These are phyloP conservation scores for Eucalyptus lansdowneana DNA, from an alignment of 345 rosid species.

Conservation along the genomic window DNA sequence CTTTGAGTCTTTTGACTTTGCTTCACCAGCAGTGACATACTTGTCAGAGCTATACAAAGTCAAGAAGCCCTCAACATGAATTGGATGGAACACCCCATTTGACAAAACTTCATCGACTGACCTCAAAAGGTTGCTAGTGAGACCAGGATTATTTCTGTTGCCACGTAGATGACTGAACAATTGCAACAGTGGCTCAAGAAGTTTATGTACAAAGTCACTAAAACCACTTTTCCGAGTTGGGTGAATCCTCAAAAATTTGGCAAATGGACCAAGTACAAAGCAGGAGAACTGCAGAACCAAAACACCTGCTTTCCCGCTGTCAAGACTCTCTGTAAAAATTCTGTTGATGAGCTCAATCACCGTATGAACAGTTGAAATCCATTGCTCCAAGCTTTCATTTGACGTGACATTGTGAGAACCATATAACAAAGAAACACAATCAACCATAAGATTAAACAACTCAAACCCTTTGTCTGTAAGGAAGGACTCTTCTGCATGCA, in stretches of 20 bases:
- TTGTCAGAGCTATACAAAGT: constrained; percentile 38
- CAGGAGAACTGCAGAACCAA: constrained; percentile 42
- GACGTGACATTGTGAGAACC: constrained; percentile 37
- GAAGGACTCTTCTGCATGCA: constrained; percentile 1
- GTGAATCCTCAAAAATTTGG: constrained; percentile 62
- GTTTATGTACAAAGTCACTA: constrained; percentile 50
- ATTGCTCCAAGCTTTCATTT: constrained; percentile 58
- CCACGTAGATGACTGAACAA: constrained; percentile 26
- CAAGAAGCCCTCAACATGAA: constrained; percentile 74
- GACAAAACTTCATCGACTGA: constrained; percentile 50
- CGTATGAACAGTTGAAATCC: constrained; percentile 43
- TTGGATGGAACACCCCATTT: constrained; percentile 65
- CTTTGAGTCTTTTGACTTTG: constrained; percentile 18
- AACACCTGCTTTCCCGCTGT: constrained; percentile 15
- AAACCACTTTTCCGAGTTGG: constrained; percentile 70
- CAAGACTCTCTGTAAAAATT: constrained; percentile 23
- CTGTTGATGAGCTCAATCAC: constrained; percentile 41
- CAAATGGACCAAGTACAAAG: constrained; percentile 70
- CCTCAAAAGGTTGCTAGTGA: constrained; percentile 19
- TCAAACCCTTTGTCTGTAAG: constrained; percentile 30
- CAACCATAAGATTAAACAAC: constrained; percentile 28
- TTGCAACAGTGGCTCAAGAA: constrained; percentile 58
- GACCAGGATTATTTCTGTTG: constrained; percentile 7
- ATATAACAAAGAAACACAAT: constrained; percentile 54
- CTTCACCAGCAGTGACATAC: constrained; percentile 28